Base-by-base conservation (phyloP, 2,329 filamentous ascomycete species). In the Fusarium pininemorale region DNA sequence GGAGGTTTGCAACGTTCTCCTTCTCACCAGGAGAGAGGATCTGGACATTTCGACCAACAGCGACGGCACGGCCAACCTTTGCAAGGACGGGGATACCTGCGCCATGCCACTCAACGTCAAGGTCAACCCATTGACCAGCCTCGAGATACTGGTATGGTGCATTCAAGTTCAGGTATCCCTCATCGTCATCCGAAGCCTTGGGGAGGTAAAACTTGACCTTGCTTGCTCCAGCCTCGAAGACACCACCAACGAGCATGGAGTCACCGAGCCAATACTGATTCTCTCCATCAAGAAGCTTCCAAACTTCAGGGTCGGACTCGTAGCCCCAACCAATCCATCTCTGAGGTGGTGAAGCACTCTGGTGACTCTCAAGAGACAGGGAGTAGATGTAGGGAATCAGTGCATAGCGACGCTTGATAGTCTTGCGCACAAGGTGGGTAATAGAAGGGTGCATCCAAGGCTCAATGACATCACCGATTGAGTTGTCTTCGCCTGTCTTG, bases 371-470 rank as follows among this genome's bases (percentile, higher is more conserved):
- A 0, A 94, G 84, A 48, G 88, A 87, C 4, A 90, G 85, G 0
- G 90, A 90, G 81, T 94, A 94, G 13, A 92, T 86, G 79, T 93
- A 94, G 0, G 92, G 92, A 14, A 94, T 88, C 61, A 94, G 84
- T 71, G 91, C 91, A 77, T 94, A 94, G 38, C 92, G 87, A 12
- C 92, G 87, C 81, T 91, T 90, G 80, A 94, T 93, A 2, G 90
- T 87, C 59, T 87, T 86, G 22, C 92, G 88, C 20, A 94, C 84
- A 3, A 91, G 81, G 0, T 87, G 88, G 0, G 90, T 90, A 35
- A 90, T 90, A 41, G 91, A 88, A 0, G 91, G 90, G 77, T 94
- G 92, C 91, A 94, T 93, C 91, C 91, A 94, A 0, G 92, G 92
- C 82, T 94, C 92, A 66, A 94, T 94, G 1, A 94, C 91, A 41